A percentile compares a stretch with the other conserved stretches of the same genome.
Evolutionary conservation across 805 yeast genomes (phyloP).

Genomic region (Candida saitoana): DNA sequence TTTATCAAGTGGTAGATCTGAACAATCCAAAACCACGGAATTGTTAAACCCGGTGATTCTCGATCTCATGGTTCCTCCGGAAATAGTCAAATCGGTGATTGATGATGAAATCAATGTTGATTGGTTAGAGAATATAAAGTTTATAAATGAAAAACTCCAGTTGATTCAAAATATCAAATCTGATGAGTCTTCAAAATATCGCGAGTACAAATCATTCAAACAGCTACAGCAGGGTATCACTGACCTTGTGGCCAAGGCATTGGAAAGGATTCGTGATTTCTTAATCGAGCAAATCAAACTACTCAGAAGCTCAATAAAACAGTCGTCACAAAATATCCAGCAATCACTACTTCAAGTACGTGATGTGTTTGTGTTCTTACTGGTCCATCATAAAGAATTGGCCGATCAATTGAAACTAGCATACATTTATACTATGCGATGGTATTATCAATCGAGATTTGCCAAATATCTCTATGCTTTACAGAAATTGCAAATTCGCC

Average conservation of each 20-base stretch:
- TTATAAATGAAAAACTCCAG: slow-evolving; percentile 54
- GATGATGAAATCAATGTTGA: slow-evolving; percentile 51
- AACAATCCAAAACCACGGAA: slow-evolving; percentile 27
- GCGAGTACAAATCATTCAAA: slow-evolving; percentile 17
- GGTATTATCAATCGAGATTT: slow-evolving; percentile 85
- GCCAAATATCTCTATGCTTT: slow-evolving; percentile 71
- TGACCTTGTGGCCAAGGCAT: slow-evolving; percentile 53
- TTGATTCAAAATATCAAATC: slow-evolving; percentile 35
- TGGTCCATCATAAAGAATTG: slow-evolving; percentile 51
- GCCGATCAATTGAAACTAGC: slow-evolving; percentile 76
- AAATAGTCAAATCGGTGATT: slow-evolving; percentile 53
- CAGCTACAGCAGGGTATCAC: slow-evolving; percentile 38
- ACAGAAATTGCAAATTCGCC: slow-evolving; percentile 54
- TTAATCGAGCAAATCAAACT: slow-evolving; percentile 60
- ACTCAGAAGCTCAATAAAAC: slow-evolving; percentile 52
- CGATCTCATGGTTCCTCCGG: slow-evolving; percentile 73
- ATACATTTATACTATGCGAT: slow-evolving; percentile 80
- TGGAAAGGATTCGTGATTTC: slow-evolving; percentile 73
- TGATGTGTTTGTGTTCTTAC: slow-evolving; percentile 57
- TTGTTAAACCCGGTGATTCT: slow-evolving; percentile 71
- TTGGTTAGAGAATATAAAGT: slow-evolving; percentile 68
- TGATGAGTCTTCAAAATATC: background rate
- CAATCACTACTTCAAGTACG: slow-evolving; percentile 57
- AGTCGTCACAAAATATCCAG: slow-evolving; percentile 74
- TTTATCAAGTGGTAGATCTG: slow-evolving; percentile 23